Conservation (phyloP, 306 rosid genomes). For the Prunus campanulata region DNA sequence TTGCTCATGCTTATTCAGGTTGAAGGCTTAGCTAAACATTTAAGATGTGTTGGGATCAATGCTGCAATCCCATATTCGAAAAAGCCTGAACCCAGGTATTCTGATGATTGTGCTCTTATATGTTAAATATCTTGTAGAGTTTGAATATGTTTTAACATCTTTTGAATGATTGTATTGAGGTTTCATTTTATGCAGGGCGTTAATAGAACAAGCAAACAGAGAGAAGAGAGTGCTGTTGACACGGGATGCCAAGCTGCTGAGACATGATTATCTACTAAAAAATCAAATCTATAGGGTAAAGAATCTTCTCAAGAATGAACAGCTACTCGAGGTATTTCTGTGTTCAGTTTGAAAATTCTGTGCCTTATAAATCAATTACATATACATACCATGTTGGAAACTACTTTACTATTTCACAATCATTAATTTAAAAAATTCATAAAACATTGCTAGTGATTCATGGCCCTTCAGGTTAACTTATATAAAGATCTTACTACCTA, state of each 20-base stretch:
- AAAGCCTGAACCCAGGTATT: slow-evolving; percentile 81
- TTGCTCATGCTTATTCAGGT: slow-evolving; percentile 49
- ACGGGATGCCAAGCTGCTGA: slow-evolving; percentile 75
- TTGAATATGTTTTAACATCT: not conserved
- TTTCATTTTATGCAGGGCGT: slow-evolving; percentile 44
- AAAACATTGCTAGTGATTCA: not conserved
- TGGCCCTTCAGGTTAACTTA: not conserved
- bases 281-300: slow-evolving; percentile 78
- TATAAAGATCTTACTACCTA: not conserved
- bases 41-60: slow-evolving; percentile 90
- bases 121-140: slow-evolving; percentile 1
- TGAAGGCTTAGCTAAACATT: slow-evolving; percentile 95
- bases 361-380: not conserved
- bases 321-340: slow-evolving; percentile 72
- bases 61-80: slow-evolving; percentile 80
- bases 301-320: slow-evolving; percentile 87
- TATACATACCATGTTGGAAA: not conserved
- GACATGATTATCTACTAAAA: slow-evolving; percentile 61
- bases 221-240: slow-evolving; percentile 83
- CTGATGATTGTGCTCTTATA: slow-evolving; percentile 9
- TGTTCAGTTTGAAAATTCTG: not conserved
- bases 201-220: slow-evolving; percentile 70
- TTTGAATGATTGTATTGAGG: slow-evolving; percentile 18
- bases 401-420: not conserved
- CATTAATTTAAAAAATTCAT: not conserved